Evolutionary conservation across 2,329 filamentous ascomycete species (phyloP).

Genomic region (Colletotrichum endophyticum): DNA sequence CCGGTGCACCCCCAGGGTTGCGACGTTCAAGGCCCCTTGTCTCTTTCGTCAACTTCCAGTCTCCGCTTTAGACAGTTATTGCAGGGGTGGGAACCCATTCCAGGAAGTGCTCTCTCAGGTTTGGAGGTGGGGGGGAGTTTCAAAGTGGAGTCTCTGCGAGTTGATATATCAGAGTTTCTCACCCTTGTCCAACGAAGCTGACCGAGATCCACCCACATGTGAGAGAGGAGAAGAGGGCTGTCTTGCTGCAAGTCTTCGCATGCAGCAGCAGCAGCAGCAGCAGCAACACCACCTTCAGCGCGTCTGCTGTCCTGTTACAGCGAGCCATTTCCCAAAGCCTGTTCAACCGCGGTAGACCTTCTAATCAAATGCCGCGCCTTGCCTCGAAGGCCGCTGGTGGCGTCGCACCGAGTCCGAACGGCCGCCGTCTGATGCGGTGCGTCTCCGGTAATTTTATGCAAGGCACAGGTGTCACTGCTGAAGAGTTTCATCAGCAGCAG

Average conservation of each 20-base stretch:
- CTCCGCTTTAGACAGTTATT: not conserved
- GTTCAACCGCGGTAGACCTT: not conserved
- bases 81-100: not conserved
- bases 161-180: not conserved
- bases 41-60: not conserved
- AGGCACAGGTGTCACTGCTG: not conserved
- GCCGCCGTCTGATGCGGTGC: not conserved
- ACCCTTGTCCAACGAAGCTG: not conserved
- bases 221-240: not conserved
- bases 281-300: not conserved
- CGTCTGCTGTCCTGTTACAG: not conserved
- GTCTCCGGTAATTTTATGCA: not conserved
- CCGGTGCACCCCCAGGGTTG: not conserved
- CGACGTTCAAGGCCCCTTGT: not conserved
- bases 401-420: not conserved
- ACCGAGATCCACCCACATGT: not conserved
- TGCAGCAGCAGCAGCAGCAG: not conserved
- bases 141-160: slow-evolving; percentile 5
- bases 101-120: not conserved
- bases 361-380: not conserved
- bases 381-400: not conserved
- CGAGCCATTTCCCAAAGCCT: not conserved
- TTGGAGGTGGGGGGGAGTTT: not conserved
- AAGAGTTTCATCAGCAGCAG: not conserved
- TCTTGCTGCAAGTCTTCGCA: not conserved